Base-by-base conservation (phyloP, 2,329 filamentous ascomycete species). In the Colletotrichum sp. region DNA sequence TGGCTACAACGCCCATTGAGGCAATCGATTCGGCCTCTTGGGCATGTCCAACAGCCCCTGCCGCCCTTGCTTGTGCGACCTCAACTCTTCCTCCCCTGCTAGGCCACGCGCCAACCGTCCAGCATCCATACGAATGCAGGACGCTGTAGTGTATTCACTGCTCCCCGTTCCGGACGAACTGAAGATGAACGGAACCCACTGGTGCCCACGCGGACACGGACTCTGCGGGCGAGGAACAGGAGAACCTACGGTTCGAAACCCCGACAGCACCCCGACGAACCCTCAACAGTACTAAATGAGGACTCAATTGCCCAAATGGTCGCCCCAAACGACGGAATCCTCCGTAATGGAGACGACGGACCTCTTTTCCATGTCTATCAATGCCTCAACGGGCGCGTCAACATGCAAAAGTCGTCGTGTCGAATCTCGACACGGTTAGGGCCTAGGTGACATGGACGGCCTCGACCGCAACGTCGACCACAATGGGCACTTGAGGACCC, bases 21-120 rank as follows among this genome's bases (percentile, higher is more conserved):
- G 66, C 34, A 72, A 72, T 36, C 36, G 18, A 31, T 69, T 69
- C 66, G 66, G 66, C 66, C 51, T 27, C 55, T 63, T 36, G 58
- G 29, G 29, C 57, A 38, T 51, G 43, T 51, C 43, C 43, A 51
- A 13, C 43, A n/a, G 38, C 38, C 38, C 43, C 43, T 51, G 43
- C 18, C 12, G 43, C 43, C n/a, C 43, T 51, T 51, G 43, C 43
- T 51, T 51, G 43, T 51, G 43, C 43, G n/a, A 51, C 43, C 43
- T 51, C 43, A 51, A 51, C 43, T 16, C n/a, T n/a, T n/a, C 11
- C n/a, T 13, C 43, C 43, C 43, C 43, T 51, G 43, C 54, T 57
- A 18, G 54, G 54, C 54, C 54, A 57, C 54, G 54, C 54, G 54
- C 54, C 54, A 31, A 57, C 24, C 24, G n/a, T 27, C 54, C 21